phyloP scores from a whole-genome alignment of 805 yeast genomes.

The Lachancea nothofagi region DNA sequence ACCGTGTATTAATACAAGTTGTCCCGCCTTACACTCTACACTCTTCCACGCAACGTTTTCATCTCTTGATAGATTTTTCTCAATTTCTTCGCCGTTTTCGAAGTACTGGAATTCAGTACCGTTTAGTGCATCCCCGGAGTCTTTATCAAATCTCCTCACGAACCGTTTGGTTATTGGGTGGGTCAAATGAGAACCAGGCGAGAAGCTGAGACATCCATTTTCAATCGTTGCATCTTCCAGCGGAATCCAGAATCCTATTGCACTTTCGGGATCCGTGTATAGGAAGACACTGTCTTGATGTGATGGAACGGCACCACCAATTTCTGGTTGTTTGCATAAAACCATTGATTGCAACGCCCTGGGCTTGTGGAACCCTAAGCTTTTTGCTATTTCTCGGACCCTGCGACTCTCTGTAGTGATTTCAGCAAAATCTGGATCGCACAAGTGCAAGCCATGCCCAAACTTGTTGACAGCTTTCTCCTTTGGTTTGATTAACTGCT shows the following conservation, averaged over 20 bases:
- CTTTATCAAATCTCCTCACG: constrained; percentile 42
- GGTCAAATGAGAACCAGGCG: constrained; percentile 65
- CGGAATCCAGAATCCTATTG: constrained; percentile 80
- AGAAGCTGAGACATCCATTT: constrained; percentile 65
- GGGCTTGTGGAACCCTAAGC: constrained; percentile 55
- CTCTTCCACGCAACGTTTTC: constrained; percentile 33
- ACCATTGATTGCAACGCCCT: constrained; percentile 73
- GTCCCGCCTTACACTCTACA: constrained; percentile 63
- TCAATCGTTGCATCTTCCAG: constrained; percentile 60
- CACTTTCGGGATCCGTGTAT: constrained; percentile 63
- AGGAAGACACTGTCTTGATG: constrained; percentile 74
- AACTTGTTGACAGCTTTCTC: constrained; percentile 64
- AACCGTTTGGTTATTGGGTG: constrained; percentile 56
- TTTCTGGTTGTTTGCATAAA: constrained; percentile 71
- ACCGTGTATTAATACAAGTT: constrained; percentile 65
- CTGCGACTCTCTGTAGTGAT: constrained; percentile 46
- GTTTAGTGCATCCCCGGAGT: constrained; percentile 13
- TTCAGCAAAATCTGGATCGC: constrained; percentile 43
- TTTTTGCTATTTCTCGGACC: constrained; percentile 46
- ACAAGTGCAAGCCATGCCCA: constrained; percentile 70
- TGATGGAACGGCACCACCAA: constrained; percentile 68
- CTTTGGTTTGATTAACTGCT: constrained; percentile 48
- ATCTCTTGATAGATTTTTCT: constrained; percentile 24
- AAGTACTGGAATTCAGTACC: constrained; percentile 53
- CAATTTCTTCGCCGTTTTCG: constrained; percentile 20